Evolutionary conservation across 73 alveolate genomes (phyloP), one percentile per base, ranked within the genome.

Genomic region (Halteria grandinella): DNA sequence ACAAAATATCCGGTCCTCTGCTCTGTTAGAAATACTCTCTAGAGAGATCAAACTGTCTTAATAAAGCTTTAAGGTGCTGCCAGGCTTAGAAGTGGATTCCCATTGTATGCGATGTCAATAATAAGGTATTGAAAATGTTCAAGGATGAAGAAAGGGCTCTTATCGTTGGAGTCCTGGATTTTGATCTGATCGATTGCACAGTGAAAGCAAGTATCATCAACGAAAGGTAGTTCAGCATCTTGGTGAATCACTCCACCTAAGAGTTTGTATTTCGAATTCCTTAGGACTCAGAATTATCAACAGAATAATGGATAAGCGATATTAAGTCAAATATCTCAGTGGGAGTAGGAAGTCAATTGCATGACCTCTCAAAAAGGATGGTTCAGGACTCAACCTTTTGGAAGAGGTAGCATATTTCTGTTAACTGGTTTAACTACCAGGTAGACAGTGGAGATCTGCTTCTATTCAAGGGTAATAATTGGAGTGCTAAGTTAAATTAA

Each of bases 391-490:
- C 15, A 8, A 18, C n/a, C 17, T 60, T 60, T 23, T 60, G 77
- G 77, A 18, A 24, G 17, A n/a, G 18, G 21, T 55, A 60, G 28
- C 25, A 49, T 5, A 60, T 60, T 4, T 60, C 77, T 8, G 77
- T 40, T 5, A 60, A 60, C 27, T 23, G 43, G 24, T 60, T 60
- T 60, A 14, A 60, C 29, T 60, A 36, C 34, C 11, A 12, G 8
- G 77, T 60, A 1, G 77, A 60, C 24, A 60, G 58, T 40, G 77
- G 77, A 2, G 77, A 60, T 31, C 5, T 71, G 8, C 25, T 71
- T 14, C 55, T 71, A 12, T 34, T 52, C 60, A 53, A 57, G 32
- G 74, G 85, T 11, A 51, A 23, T 28, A 57, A 39, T 14, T 52
- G 33, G 45, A 40, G 57, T 1, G 55, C 85, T n/a, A 71, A 31